Base-by-base conservation (phyloP, 352 stramenopile species). In the Pythium dissotocum region DNA sequence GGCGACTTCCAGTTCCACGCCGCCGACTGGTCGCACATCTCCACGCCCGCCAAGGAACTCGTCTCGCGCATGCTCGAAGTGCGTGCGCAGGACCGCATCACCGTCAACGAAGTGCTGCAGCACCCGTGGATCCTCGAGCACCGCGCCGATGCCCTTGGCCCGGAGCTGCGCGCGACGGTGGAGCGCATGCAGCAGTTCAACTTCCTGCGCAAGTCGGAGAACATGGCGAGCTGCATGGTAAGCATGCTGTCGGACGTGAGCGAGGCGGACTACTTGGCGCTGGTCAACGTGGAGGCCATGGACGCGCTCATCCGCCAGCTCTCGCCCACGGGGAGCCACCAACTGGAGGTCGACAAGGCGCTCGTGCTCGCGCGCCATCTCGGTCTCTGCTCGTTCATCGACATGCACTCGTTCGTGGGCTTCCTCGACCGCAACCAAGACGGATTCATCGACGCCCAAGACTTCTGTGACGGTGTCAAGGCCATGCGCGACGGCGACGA, bases 171-270 rank as follows among this genome's bases (percentile, higher is more conserved):
- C 6, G 63, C 71, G 49, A 79, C 78, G 3, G 72, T 86, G 28
- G 49, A 75, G n/a, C 86, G 82, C 33, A 81, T 93, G 38, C 77
- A 93, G 69, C 71, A 77, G n/a, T 93, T 91, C 72, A 93, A 91
- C 69, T 89, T 90, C 44, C 63, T 89, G 40, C 85, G 85, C 71
- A 90, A 91, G 66, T 90, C 85, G 40, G 78, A 91, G 61, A 90
- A 88, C 61, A 89, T 93, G 80, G 82, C 75, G 4, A 79, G 69
- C 21, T 89, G 87, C 62, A 80, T 93, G 73, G 75, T 72, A 9
- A 77, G 48, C 4, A 87, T 91, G 77, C 65, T 91, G 36, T 55
- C 61, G 28, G 80, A 89, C 30, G 75, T 71, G 21, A 84, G 72
- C 35, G 85, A 91, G 32, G 73, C 69, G 2, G 85, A 90, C 70